These are phyloP conservation scores for Ophiostoma pallidulum DNA, from an alignment of 2,329 filamentous ascomycete genomes.

Conservation along the genomic window DNA sequence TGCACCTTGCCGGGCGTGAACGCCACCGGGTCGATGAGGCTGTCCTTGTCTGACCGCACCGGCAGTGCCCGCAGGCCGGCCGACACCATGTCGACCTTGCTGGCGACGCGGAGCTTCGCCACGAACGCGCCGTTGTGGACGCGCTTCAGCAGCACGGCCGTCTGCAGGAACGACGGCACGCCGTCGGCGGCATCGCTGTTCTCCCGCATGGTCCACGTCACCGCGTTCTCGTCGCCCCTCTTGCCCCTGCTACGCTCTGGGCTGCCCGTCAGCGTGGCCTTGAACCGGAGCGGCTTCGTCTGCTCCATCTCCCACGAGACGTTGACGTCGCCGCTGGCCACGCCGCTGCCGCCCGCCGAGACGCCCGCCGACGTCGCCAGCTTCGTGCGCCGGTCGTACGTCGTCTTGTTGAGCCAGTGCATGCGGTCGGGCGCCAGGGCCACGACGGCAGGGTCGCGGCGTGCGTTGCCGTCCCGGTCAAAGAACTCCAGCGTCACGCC, in stretches of 20 bases:
- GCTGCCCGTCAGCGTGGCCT: slow-evolving; percentile 7
- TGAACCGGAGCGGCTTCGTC: slow-evolving; percentile 4
- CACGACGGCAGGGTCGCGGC: slow-evolving; percentile 1
- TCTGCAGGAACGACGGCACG: slow-evolving; percentile 11
- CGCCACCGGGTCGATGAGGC: slow-evolving; percentile 4
- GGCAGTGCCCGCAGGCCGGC: neutral
- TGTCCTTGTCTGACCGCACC: slow-evolving; percentile 4
- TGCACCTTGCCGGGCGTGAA: slow-evolving; percentile 5
- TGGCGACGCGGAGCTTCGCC: neutral
- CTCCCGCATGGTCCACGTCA: slow-evolving; percentile 10
- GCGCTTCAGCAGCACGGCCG: slow-evolving; percentile 10
- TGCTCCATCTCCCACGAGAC: slow-evolving; percentile 9
- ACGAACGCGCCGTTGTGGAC: neutral
- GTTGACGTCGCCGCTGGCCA: neutral
- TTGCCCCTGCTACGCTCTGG: slow-evolving; percentile 1
- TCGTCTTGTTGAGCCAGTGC: slow-evolving; percentile 12
- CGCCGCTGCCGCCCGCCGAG: neutral
- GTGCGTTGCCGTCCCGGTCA: neutral
- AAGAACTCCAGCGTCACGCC: slow-evolving; percentile 7
- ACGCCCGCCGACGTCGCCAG: neutral
- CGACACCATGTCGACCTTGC: slow-evolving; percentile 1
- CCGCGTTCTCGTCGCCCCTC: slow-evolving; percentile 3
- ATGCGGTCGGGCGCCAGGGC: slow-evolving; percentile 6
- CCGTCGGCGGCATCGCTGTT: slow-evolving; percentile 6
- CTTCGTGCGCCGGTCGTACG: slow-evolving; percentile 5